Conservation (phyloP, 2,329 filamentous ascomycete genomes). For the Alternaria ventricosa region DNA sequence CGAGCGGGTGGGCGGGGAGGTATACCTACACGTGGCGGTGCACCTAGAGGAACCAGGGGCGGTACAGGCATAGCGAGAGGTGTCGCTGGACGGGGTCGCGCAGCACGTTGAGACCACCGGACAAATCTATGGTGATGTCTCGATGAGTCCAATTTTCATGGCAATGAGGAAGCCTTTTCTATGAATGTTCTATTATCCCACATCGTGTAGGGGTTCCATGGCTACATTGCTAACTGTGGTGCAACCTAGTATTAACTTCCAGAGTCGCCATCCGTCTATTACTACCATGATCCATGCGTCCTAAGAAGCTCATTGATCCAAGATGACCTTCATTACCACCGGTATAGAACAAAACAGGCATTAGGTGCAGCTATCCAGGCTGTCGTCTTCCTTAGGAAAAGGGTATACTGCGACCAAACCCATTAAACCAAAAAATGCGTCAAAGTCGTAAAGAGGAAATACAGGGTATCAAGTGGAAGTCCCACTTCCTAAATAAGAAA, state of each 20-base stretch:
- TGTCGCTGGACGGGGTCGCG: conserved; percentile 42
- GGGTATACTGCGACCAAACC: conserved; percentile 40
- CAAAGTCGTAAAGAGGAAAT: conserved; percentile 23
- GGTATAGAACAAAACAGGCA: conserved; percentile 1
- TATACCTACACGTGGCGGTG: conserved; percentile 44
- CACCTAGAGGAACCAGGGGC: conserved; percentile 40
- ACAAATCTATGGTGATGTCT: conserved; percentile 9
- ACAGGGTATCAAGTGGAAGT: conserved; percentile 8
- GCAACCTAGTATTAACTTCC: neutral
- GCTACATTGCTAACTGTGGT: neutral
- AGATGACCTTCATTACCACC: conserved; percentile 1
- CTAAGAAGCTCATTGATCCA: neutral
- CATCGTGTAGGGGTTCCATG: neutral
- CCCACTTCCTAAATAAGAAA: neutral
- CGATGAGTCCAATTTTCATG: neutral
- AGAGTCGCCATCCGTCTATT: neutral
- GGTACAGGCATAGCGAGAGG: conserved; percentile 48
- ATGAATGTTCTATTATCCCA: neutral
- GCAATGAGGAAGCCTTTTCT: neutral
- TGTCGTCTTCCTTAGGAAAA: conserved; percentile 22
- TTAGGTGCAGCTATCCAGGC: conserved; percentile 36
- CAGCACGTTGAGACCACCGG: conserved; percentile 21
- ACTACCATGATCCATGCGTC: neutral
- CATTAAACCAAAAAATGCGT: conserved; percentile 3
- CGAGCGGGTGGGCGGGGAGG: conserved; percentile 41